phyloP scores from a whole-genome alignment of 192 early-diverging fungal genomes.

The Neocallimastix lanati region DNA sequence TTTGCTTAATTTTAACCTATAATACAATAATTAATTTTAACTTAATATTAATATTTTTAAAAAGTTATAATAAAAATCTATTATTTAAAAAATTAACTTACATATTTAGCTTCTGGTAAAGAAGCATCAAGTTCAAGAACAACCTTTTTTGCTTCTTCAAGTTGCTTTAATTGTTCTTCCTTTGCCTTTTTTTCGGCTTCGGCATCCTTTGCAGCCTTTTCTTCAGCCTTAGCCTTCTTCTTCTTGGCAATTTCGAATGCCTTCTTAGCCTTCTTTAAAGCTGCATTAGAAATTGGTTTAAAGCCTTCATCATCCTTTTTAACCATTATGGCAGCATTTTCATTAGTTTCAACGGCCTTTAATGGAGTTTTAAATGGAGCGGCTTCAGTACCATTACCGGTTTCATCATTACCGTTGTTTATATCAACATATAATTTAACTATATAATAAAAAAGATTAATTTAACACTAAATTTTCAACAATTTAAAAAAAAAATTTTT shows the following conservation, averaged over 20 bases:
- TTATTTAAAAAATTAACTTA: conserved; percentile 4
- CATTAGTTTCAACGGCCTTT: conserved; percentile 30
- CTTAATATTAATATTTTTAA: no score
- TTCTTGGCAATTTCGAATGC: conserved; percentile 35
- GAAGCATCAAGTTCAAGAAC: conserved; percentile 49
- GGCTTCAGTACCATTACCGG: conserved; percentile 51
- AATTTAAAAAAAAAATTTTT: background rate
- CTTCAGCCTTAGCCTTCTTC: conserved; percentile 67
- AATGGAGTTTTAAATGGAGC: conserved; percentile 61
- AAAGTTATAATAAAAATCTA: no score
- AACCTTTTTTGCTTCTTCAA: conserved; percentile 76
- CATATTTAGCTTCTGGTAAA: conserved; percentile 53
- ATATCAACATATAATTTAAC: conserved; percentile 53
- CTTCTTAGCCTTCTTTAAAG: conserved; percentile 82
- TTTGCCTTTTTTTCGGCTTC: conserved; percentile 24
- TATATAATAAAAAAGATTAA: no score
- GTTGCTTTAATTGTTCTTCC: conserved; percentile 43
- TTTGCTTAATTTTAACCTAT: conserved; percentile 60
- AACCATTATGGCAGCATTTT: conserved; percentile 30
- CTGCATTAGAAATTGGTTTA: conserved; percentile 51
- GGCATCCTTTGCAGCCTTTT: conserved; percentile 27
- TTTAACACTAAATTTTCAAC: background rate
- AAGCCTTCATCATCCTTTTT: conserved; percentile 48
- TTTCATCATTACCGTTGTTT: conserved; percentile 57
- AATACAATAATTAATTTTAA: no score